Base-by-base conservation (phyloP, 306 rosid species). In the Alnus rubra region DNA sequence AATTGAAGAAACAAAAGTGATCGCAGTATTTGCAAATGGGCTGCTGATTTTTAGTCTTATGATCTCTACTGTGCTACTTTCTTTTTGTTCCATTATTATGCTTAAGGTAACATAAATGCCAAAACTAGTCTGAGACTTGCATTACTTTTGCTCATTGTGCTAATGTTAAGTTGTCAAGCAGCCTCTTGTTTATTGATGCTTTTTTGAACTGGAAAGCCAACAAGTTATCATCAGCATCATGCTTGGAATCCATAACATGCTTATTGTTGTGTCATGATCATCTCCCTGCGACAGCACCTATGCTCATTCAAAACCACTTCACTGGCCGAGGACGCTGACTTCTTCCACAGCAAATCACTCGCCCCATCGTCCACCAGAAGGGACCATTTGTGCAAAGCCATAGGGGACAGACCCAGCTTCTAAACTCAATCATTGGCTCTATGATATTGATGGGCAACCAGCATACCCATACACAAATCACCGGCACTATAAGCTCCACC, bases 401-500 rank as follows among this genome's bases (percentile, higher is more conserved):
- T 33, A 33, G 37, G 37, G 37, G 37, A 33, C 37, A 33, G 1
- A 33, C 2, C 37, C 1, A 33, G 37, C 37, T 33, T 33, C 37
- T 33, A 3, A 39, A 39, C 44, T 39, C 44, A 4, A 39, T 39
- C 44, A 39, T 39, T 39, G 44, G 44, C 44, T 4, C 44, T 39
- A 39, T 4, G 44, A 23, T 23, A 23, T 23, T 23, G 28, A 39
- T 39, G 44, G 44, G 44, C 44, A 39, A 39, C 44, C 44, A 39
- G 44, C 4, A 39, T 39, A 39, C 44, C 44, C 44, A 39, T 39
- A 4, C 44, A 55, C 86, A 83, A 72, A 83, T 83, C 13, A 83
- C 71, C 2, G 87, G 72, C 73, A 75, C 63, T 45, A 75, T 79
- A 35, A 79, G 80, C 80, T 83, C 81, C 16, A 83, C 83, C 45